Evolutionary conservation across 2,329 filamentous ascomycete species (phyloP), one percentile per base, ranked within the genome.

Genomic region (Colletotrichum sp.): DNA sequence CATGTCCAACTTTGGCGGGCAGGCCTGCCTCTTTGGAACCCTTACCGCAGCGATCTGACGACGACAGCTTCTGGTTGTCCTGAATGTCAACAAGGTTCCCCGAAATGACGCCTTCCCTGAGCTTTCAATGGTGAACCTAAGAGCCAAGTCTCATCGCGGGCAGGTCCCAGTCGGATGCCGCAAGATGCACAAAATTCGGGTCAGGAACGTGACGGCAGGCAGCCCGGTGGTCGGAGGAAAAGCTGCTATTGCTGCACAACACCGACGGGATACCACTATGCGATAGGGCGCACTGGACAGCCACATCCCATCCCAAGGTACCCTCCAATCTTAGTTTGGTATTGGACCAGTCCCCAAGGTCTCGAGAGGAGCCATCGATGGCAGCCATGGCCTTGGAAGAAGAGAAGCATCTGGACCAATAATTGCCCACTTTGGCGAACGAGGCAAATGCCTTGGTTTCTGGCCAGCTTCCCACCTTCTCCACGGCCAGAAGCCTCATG

Each of bases 341-440:
- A 21, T 52, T 21, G 44, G 44, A 52, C n/a, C 44, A 21, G 44
- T 52, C 44, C 44, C 44, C 44, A 21, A 52, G 44, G 44, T 52
- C 44, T 8, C 44, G n/a, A 21, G 28, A 52, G 21, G 24, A 34
- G 24, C 57, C 44, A n/a, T 75, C 32, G 28, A 52, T 60, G 36
- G 63, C 59, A 74, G n/a, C 59, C 62, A 66, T 67, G 60, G 69
- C 69, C 72, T 44, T 57, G 63, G 69, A 63, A 16, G 55, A 57
- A 32, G 32, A 57, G 69, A 65, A 39, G 60, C 44, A 71, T 71
- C 60, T 75, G 72, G 72, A 57, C 72, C 72, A 75, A 72, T 67
- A 68, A 72, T 44, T 72, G 72, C 72, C 63, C 69, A 63, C 52
- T 34, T 73, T 73, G 44, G 39, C 39, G 70, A 36, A 52, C 28